Evolutionary conservation across 1,284 basidiomycete genomes (phyloP).

Genomic region (Microbotryomycetes sp.): DNA sequence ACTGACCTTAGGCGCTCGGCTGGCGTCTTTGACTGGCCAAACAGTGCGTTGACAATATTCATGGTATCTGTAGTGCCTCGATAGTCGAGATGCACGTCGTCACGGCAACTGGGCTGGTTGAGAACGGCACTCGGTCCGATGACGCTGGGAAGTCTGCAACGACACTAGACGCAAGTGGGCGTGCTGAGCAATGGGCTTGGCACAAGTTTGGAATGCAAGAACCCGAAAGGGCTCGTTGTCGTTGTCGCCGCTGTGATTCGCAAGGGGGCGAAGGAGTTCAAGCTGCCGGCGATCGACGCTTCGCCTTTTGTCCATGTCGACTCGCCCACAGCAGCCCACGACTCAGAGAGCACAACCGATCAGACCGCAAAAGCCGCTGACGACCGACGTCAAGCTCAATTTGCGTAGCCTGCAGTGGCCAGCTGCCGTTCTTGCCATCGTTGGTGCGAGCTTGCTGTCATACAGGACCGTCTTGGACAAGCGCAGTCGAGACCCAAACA

Average conservation of each 20-base stretch:
- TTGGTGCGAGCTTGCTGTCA: conserved; percentile 3
- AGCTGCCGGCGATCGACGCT: background rate
- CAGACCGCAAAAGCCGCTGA: background rate
- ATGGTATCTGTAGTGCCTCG: too few species aligned
- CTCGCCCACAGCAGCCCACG: background rate
- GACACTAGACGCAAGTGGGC: too few species aligned
- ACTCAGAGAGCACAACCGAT: too few species aligned
- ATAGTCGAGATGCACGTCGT: too few species aligned
- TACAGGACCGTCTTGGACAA: conserved; percentile 12
- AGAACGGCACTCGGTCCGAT: too few species aligned
- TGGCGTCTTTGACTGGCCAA: conserved; percentile 87
- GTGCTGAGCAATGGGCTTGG: too few species aligned
- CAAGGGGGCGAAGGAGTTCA: too few species aligned
- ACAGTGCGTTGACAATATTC: conserved; percentile 61
- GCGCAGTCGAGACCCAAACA: conserved; percentile 1
- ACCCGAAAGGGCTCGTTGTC: too few species aligned
- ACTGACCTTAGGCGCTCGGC: conserved; percentile 76
- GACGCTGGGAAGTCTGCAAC: too few species aligned
- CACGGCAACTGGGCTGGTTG: too few species aligned
- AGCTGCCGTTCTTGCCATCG: conserved; percentile 17
- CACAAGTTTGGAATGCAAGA: too few species aligned
- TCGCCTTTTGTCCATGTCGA: background rate
- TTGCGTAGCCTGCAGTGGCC: conserved; percentile 2
- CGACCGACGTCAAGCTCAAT: background rate
- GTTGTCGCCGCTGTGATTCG: too few species aligned